Percentiles rank a stretch among this genome's conserved stretches.
These are phyloP conservation scores for Candida golubevii DNA, from an alignment of 805 yeast genomes.

Conservation along the genomic window DNA sequence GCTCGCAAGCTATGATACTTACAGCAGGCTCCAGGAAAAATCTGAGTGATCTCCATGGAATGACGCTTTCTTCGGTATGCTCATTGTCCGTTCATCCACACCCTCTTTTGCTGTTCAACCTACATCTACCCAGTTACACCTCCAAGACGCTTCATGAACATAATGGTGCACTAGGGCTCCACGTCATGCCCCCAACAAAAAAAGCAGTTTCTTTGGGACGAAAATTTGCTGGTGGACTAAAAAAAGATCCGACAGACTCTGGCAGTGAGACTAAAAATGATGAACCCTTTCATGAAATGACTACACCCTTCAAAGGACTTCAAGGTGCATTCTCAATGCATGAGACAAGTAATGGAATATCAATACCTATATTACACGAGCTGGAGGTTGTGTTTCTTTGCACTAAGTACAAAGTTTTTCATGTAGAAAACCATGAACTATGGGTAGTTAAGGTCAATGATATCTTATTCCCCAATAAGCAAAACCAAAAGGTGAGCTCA, in stretches of 20 bases:
- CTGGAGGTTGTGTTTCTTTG: conserved; percentile 64
- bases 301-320: conserved; percentile 49
- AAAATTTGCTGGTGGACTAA: conserved; percentile 55
- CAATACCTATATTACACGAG: conserved; percentile 53
- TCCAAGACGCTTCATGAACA: conserved; percentile 59
- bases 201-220: conserved; percentile 58
- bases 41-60: conserved; percentile 48
- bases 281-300: conserved; percentile 39
- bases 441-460: conserved; percentile 81
- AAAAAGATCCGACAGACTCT: conserved; percentile 31
- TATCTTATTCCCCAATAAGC: conserved; percentile 32
- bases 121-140: conserved; percentile 83
- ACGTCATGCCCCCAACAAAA: conserved; percentile 60
- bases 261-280: conserved; percentile 23
- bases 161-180: conserved; percentile 57
- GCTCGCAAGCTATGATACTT: conserved; percentile 42
- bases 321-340: conserved; percentile 23
- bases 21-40: conserved; percentile 24
- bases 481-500: conserved; percentile 20
- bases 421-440: conserved; percentile 81
- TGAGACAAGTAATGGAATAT: conserved; percentile 17
- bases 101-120: conserved; percentile 79
- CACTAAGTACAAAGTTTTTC: conserved; percentile 46
- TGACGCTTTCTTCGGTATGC: conserved; percentile 81
- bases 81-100: conserved; percentile 75